These are phyloP conservation scores for Microascus cirrosus DNA, from an alignment of 2,329 filamentous ascomycete species.

Conservation along the genomic window DNA sequence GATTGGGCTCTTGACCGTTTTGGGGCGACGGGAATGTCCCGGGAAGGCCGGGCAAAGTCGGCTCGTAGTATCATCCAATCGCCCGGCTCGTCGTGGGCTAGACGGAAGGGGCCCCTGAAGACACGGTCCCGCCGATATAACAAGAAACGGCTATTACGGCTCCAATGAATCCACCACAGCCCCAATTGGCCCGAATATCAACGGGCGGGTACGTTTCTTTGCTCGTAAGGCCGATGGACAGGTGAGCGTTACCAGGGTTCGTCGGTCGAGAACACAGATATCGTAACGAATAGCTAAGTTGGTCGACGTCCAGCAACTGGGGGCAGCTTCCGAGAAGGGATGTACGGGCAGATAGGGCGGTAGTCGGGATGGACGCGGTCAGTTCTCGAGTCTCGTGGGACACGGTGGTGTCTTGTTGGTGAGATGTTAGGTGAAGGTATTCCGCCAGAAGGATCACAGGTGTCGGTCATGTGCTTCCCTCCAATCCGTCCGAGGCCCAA, in stretches of 20 bases:
- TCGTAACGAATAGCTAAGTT: not conserved
- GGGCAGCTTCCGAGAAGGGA: too few species aligned
- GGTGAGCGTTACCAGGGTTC: not conserved
- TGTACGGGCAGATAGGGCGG: too few species aligned
- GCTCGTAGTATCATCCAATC: not conserved
- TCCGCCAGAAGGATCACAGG: not conserved
- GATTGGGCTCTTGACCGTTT: conserved; percentile 5
- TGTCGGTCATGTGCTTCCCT: not conserved
- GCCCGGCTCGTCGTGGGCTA: not conserved
- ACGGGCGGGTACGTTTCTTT: not conserved
- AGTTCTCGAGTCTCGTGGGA: not conserved
- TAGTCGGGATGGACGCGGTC: too few species aligned
- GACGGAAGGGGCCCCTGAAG: not conserved
- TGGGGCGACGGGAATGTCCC: not conserved
- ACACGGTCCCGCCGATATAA: not conserved
- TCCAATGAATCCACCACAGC: not conserved
- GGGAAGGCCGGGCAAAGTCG: not conserved
- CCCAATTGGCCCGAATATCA: not conserved
- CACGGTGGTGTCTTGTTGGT: not conserved
- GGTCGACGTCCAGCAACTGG: too few species aligned
- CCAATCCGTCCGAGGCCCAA: not conserved
- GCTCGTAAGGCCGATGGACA: not conserved
- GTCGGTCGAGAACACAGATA: not conserved
- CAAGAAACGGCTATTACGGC: not conserved
- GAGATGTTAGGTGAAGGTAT: not conserved